These are phyloP conservation scores for Pseudogymnoascus sp. DNA, from an alignment of 2,329 filamentous ascomycete species.

Conservation along the genomic window DNA sequence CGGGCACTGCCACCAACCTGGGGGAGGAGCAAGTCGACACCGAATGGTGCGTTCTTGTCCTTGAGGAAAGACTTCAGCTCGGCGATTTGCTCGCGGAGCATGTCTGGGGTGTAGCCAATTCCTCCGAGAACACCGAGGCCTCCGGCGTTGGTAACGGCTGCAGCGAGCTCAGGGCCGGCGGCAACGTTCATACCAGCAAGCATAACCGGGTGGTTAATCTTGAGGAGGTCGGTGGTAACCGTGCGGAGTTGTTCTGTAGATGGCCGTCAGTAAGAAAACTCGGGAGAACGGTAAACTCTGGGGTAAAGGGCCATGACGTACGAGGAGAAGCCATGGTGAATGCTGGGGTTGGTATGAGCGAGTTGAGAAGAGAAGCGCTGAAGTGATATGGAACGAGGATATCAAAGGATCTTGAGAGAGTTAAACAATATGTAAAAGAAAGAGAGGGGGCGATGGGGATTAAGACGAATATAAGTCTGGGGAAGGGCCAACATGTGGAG, in stretches of 20 bases:
- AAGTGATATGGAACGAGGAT: background rate
- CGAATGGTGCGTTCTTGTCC: constrained; percentile 92
- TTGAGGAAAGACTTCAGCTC: constrained; percentile 83
- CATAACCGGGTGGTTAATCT: constrained; percentile 93
- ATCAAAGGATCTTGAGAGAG: background rate
- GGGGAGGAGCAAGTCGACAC: constrained; percentile 85
- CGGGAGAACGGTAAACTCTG: background rate
- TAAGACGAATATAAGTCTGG: background rate
- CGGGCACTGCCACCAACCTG: constrained; percentile 91
- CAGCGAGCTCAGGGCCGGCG: constrained; percentile 89
- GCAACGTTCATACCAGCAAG: constrained; percentile 99
- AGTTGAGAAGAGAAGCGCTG: background rate
- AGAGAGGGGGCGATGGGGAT: background rate
- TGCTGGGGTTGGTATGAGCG: constrained; percentile 15
- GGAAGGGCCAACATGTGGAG: constrained; percentile 10
- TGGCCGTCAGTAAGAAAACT: constrained; percentile 21
- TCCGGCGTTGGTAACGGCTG: constrained; percentile 93
- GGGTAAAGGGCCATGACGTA: constrained; percentile 39
- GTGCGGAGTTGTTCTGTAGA: constrained; percentile 77
- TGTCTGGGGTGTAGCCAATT: constrained; percentile 91
- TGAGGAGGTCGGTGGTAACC: constrained; percentile 87
- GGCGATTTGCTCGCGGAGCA: constrained; percentile 89
- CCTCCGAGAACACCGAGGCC: constrained; percentile 95
- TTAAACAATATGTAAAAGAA: background rate
- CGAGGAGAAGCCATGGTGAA: constrained; percentile 69